These are phyloP conservation scores for Microdochium nivale DNA, from an alignment of 2,329 filamentous ascomycete species.

Conservation along the genomic window DNA sequence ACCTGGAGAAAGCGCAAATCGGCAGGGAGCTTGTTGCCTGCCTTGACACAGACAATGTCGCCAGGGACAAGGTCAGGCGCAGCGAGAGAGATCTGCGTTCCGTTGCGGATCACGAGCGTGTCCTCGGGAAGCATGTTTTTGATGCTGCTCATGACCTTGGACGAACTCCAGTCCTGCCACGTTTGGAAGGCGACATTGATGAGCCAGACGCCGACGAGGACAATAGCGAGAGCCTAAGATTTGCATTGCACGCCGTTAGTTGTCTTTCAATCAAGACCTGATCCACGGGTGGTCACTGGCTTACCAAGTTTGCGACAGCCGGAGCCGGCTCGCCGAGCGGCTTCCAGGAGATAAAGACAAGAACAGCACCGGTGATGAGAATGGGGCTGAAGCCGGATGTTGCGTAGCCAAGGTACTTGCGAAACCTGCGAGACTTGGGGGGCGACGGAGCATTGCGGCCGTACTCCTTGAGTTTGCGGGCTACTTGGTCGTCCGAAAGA, in stretches of 20 bases:
- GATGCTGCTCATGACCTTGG: constrained; percentile 70
- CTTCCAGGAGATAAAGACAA: constrained; percentile 71
- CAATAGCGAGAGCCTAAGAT: constrained; percentile 55
- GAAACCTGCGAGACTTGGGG: constrained; percentile 50
- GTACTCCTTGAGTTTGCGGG: constrained; percentile 46
- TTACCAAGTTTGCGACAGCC: constrained; percentile 51
- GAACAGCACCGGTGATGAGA: constrained; percentile 56
- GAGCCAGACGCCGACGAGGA: constrained; percentile 60
- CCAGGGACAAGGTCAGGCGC: constrained; percentile 61
- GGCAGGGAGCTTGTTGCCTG: constrained; percentile 66
- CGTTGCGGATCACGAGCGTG: constrained; percentile 56
- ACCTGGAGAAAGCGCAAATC: constrained; percentile 63
- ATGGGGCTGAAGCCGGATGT: constrained; percentile 72
- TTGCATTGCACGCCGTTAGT: not conserved
- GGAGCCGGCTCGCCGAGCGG: constrained; percentile 61
- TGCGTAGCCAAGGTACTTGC: constrained; percentile 58
- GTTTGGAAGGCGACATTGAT: constrained; percentile 63
- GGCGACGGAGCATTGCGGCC: constrained; percentile 60
- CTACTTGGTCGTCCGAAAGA: constrained; percentile 49
- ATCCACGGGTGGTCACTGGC: not conserved
- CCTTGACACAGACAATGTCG: constrained; percentile 59
- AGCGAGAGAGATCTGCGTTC: constrained; percentile 35
- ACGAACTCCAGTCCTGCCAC: constrained; percentile 70
- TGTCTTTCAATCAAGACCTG: not conserved
- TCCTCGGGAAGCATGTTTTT: constrained; percentile 72